Base-by-base conservation (phyloP, 2,329 filamentous ascomycete genomes). In the Hymenoscyphus occultus region DNA sequence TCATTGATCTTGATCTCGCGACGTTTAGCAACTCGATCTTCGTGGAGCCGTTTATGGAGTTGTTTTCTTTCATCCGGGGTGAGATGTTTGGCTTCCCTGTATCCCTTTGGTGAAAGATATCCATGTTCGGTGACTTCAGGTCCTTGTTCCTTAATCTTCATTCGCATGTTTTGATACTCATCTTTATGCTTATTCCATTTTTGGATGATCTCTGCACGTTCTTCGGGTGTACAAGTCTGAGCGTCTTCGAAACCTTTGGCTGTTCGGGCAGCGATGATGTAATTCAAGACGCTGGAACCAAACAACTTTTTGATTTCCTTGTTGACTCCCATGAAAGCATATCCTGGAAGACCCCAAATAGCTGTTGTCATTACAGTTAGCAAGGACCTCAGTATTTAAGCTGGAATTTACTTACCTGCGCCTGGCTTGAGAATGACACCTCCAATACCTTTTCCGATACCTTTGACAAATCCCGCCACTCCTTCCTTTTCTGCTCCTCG, bases 371-470 rank as follows among this genome's bases (percentile, higher is more conserved):
- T 5, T 19, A 28, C 28, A 39, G 16, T 45, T 65, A 31, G 61
- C 31, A 31, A 16, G 32, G 12, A 39, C 54, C 13, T 4, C n/a
- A 22, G 22, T 12, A 7, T 22, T 10, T 6, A 19, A 10, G 1
- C 7, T 19, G 3, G 14, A 42, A 32, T 59, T n/a, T 5, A 69
- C 83, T 77, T 77, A 87, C 87, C 92, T 65, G 91, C 91, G 64
- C 88, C 85, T n/a, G 92, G 90, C 74, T 96, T 96, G 22, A 95
- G 78, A 1, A 95, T 81, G 1, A 96, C 76, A 0, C 93, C 93
- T 4, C 91, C 92, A 48, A 96, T 84, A 0, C 92, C 93, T 74
- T 92, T 95, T 0, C 90, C 92, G 56, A 96, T 81, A 0, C 91
- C 91, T 75, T 93, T 94, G 13, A 93, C 73, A 7, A 93, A 81